Evolutionary conservation across 2,329 filamentous ascomycete species (phyloP).

Genomic region (Cercospora sesami): DNA sequence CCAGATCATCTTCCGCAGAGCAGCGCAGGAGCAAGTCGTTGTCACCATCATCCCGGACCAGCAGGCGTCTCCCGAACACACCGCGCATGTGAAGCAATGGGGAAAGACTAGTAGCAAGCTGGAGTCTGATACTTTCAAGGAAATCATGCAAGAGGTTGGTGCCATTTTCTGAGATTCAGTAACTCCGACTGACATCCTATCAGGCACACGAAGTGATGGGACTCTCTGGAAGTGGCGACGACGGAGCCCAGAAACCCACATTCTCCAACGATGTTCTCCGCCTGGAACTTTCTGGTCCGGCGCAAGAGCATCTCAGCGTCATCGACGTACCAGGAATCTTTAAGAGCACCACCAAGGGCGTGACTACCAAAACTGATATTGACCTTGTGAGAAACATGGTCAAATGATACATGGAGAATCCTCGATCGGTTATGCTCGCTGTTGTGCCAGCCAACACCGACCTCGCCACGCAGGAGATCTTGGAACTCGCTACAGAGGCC

Average conservation of each 20-base stretch:
- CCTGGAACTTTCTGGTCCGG: conserved; percentile 34
- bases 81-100: conserved; percentile 10
- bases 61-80: conserved; percentile 10
- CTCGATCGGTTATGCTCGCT: conserved; percentile 45
- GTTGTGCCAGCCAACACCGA: conserved; percentile 50
- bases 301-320: conserved; percentile 35
- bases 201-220: neutral
- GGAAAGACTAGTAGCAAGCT: conserved; percentile 14
- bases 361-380: conserved; percentile 44
- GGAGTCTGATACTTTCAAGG: conserved; percentile 23
- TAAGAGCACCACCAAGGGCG: conserved; percentile 38
- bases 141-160: conserved; percentile 31
- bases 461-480: conserved; percentile 50
- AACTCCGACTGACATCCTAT: neutral
- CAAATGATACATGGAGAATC: conserved; percentile 43
- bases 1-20: conserved; percentile 33
- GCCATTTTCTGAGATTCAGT: conserved; percentile 26
- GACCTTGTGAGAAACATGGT: conserved; percentile 45
- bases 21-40: conserved; percentile 1
- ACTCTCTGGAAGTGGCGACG: conserved; percentile 7
- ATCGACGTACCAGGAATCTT: conserved; percentile 39
- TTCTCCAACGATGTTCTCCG: conserved; percentile 38
- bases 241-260: conserved; percentile 14
- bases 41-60: conserved; percentile 31
- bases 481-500: conserved; percentile 43